Evolutionary conservation across 345 rosid genomes (phyloP), one percentile per base, ranked within the genome.

Genomic region (Corchorus capsularis): DNA sequence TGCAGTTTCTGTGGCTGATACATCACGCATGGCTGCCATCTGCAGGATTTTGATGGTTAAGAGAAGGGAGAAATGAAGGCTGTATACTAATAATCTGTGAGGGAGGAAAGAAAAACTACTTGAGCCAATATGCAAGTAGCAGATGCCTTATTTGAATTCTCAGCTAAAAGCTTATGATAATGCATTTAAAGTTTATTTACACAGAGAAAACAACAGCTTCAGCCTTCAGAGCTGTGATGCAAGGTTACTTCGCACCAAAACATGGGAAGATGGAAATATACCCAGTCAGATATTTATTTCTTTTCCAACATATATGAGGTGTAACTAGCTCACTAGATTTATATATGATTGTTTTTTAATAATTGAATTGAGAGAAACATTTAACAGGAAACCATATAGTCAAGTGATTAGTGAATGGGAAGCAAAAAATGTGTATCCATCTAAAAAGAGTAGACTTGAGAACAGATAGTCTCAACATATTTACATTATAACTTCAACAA

Each of bases 1-100:
- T 27, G 93, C 91, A 20, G 89, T 82, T 74, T 87, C 91, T 16
- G 85, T 81, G 53, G 90, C 93, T 17, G 87, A 85, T 32, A 91
- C 90, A 81, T 89, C 88, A 37, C 85, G 63, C 91, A 89, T 86
- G 10, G 89, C 93, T 57, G 79, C 74, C 79, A 87, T 85, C 95
- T 91, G 86, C 61, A 80, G 16, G 39, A 52, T 64, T 19, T 7
- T 63, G 68, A 63, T 37, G 47, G 47, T 63, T 63, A 8, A 63
- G 13, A 63, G 68, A 63, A 63, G 16, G 8, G 62, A 13, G 15
- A 53, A 53, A 71, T 66, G 60, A 41, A 8, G 46, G 34, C 12
- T 53, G 45, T 9, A 53, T 70, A 70, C 8, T 16, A 7, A 27
- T 63, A 5, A 4, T 20, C 6, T 5, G 46, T 35, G 43, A 59